Base-by-base conservation (phyloP, 1,284 basidiomycete genomes). In the Agroathelia rolfsii region DNA sequence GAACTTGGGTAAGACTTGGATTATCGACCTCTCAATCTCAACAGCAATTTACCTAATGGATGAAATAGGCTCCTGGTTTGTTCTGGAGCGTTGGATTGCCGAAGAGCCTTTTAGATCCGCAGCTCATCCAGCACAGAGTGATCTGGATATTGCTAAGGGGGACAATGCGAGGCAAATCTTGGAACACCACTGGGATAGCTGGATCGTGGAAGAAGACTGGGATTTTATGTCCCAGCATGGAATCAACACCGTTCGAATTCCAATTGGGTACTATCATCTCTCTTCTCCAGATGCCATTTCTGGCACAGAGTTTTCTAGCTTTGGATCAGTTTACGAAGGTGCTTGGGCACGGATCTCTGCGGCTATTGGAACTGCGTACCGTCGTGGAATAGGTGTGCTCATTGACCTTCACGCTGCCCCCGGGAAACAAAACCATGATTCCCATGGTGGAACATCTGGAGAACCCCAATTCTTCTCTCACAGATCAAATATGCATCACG, bases 181-280 rank as follows among this genome's bases (percentile, higher is more conserved):
- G 19, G 81, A 90, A 48, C 51, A 58, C 6, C 88, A 92, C 53
- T 92, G 86, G 85, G 81, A 86, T 51, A 69, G 59, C 2, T 88
- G 82, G 80, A 72, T 89, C 24, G 66, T 59, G 1, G 70, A 76
- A 17, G 55, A 56, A 1, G 85, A 89, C 50, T 87, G 77, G 68
- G 52, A 60, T 25, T 90, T 82, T 82, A 69, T 92, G 36, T 62
- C 66, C 2, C 58, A 69, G n/a, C 63, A 63, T 34, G 87, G 88
- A 0, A 70, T 90, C 51, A 93, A 90, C 46, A 71, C 81, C 22
- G 85, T 92, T 42, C 66, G 88, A 38, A 72, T 93, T 36, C 88
- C 88, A 14, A 81, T 90, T 48, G 80, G 77, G 15, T 82, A 78
- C 58, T 81, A 88, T 57, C 76, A 88, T 50, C 42, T 87, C 25